Conservation (phyloP, 495 filamentous ascomycete genomes). For the Trichoderma virens region DNA sequence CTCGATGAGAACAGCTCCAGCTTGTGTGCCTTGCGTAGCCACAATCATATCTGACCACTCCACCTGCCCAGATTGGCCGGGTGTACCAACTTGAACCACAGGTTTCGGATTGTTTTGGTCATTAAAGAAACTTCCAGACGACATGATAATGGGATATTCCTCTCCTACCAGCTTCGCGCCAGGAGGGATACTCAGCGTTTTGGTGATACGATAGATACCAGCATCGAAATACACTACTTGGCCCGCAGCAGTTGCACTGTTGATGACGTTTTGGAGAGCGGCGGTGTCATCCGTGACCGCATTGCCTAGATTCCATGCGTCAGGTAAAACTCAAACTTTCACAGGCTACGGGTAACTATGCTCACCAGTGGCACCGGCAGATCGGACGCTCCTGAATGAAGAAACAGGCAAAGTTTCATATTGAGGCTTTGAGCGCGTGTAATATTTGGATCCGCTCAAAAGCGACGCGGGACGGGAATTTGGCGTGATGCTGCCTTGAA, state of each 20-base stretch:
- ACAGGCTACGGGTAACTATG: background rate
- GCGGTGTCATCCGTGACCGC: slow-evolving; percentile 56
- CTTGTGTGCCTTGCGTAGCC: slow-evolving; percentile 60
- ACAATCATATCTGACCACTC: slow-evolving; percentile 78
- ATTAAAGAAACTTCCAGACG: slow-evolving; percentile 55
- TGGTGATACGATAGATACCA: slow-evolving; percentile 71
- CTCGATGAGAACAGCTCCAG: slow-evolving; percentile 77
- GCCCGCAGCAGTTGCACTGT: slow-evolving; percentile 47
- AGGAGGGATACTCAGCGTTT: slow-evolving; percentile 67
- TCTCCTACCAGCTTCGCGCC: slow-evolving; percentile 72
- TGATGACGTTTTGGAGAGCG: slow-evolving; percentile 52
- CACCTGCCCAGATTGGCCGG: slow-evolving; percentile 62
- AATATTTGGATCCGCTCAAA: slow-evolving; percentile 32
- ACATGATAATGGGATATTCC: slow-evolving; percentile 77
- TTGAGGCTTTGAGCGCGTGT: slow-evolving; percentile 64
- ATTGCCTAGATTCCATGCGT: slow-evolving; percentile 28
- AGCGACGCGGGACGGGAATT: slow-evolving; percentile 30
- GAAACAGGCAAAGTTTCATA: slow-evolving; percentile 49
- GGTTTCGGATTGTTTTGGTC: slow-evolving; percentile 57
- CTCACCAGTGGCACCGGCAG: slow-evolving; percentile 61
- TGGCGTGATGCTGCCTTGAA: slow-evolving; percentile 28
- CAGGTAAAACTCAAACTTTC: background rate
- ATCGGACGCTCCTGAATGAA: slow-evolving; percentile 61
- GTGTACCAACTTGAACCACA: slow-evolving; percentile 64
- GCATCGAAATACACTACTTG: slow-evolving; percentile 81